These are phyloP conservation scores for Thermomyces lanuginosus DNA, from an alignment of 2,329 filamentous ascomycete species.

Conservation along the genomic window DNA sequence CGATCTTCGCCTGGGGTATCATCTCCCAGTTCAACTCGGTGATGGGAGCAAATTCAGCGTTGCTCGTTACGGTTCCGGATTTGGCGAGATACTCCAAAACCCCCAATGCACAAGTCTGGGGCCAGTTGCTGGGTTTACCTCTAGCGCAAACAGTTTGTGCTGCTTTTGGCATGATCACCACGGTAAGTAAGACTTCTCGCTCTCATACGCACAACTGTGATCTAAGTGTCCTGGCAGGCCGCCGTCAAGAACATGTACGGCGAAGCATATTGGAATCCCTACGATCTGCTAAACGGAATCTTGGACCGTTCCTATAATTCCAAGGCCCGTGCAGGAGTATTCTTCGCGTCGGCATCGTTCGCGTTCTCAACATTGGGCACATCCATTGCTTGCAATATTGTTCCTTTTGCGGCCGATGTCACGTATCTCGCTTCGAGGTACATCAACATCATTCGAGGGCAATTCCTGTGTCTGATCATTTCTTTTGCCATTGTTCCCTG, in stretches of 20 bases:
- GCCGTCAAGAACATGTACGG: conserved; percentile 20
- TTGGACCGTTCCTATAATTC: conserved; percentile 21
- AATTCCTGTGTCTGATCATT: conserved; percentile 17
- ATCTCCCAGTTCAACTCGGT: conserved; percentile 25
- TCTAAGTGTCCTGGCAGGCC: conserved; percentile 13
- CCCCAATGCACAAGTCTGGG: conserved; percentile 18
- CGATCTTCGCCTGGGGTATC: conserved; percentile 22
- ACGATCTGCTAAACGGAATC: conserved; percentile 22
- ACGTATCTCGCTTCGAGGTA: conserved; percentile 17
- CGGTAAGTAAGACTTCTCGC: conserved; percentile 5
- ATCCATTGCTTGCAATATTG: conserved; percentile 14
- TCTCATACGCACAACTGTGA: conserved; percentile 1
- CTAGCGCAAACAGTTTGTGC: conserved; percentile 10
- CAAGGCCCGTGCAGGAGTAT: conserved; percentile 17
- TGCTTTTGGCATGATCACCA: conserved; percentile 12
- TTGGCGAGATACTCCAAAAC: conserved; percentile 21
- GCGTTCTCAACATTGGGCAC: conserved; percentile 12
- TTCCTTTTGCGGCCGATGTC: conserved; percentile 21
- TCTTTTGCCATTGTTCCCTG: conserved; percentile 18
- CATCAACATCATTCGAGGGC: conserved; percentile 18
- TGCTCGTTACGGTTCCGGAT: conserved; percentile 24
- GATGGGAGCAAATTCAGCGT: conserved; percentile 20
- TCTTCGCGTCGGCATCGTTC: conserved; percentile 15
- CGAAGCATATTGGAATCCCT: conserved; percentile 24
- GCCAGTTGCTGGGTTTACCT: conserved; percentile 10